Percentiles rank a stretch among this genome's conserved stretches.
These are phyloP conservation scores for Xanthoconium stramineum DNA, from an alignment of 768 basidiomycete species.

Conservation along the genomic window DNA sequence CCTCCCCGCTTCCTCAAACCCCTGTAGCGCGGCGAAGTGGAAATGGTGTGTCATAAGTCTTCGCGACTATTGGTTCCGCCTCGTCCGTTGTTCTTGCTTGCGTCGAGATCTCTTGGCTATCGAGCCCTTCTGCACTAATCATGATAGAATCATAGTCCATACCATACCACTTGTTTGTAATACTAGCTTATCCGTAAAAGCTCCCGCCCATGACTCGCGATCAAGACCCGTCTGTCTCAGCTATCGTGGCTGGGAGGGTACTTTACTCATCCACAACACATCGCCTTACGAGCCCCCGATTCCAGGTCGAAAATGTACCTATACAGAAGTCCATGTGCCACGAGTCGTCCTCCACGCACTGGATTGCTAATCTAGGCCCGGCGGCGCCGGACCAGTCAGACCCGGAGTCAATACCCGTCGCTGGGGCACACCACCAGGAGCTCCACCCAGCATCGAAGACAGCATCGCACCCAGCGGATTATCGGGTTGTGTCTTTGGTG, in stretches of 20 bases:
- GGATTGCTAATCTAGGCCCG: constrained; percentile 27
- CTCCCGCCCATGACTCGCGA: background rate
- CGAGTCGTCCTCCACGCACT: background rate
- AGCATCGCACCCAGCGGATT: constrained; percentile 90
- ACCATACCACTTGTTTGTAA: constrained; percentile 15
- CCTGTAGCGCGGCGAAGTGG: constrained; percentile 43
- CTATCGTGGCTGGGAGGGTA: background rate
- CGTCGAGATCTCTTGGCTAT: constrained; percentile 8
- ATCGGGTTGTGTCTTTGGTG: constrained; percentile 61
- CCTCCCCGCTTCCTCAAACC: constrained; percentile 46
- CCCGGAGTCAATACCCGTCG: constrained; percentile 30
- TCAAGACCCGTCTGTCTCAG: background rate
- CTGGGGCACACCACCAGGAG: constrained; percentile 30
- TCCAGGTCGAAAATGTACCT: background rate
- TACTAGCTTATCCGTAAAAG: background rate
- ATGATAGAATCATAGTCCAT: constrained; percentile 12
- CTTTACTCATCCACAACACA: background rate
- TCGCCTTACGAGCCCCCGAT: constrained; percentile 6
- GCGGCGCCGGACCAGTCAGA: constrained; percentile 21
- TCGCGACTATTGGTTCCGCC: constrained; percentile 10
- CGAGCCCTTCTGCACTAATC: constrained; percentile 17
- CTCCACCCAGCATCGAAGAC: constrained; percentile 83
- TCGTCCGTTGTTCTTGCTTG: constrained; percentile 8
- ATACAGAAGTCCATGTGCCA: constrained; percentile 9
- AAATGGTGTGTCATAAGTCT: constrained; percentile 28